These are phyloP conservation scores for Ochetophila trinervis DNA, from an alignment of 306 rosid species.

Conservation along the genomic window DNA sequence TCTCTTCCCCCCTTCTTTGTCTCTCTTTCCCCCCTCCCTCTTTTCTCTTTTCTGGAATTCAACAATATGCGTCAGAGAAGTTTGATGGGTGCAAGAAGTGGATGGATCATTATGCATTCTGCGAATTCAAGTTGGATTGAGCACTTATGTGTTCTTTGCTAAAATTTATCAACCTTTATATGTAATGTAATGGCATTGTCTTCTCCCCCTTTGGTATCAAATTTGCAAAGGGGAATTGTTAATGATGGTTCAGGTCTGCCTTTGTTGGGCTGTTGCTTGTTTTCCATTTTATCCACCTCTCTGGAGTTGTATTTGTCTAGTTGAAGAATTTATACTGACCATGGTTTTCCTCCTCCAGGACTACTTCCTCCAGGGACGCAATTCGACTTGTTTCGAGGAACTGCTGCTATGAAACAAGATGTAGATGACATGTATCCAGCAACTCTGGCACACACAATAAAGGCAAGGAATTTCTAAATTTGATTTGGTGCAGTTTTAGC, in stretches of 20 bases:
- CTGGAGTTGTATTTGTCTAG: conserved; percentile 14
- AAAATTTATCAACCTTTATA: neutral
- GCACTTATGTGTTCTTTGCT: too few species aligned
- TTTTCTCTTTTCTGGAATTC: neutral
- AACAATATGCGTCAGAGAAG: neutral
- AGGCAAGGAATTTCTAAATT: conserved; percentile 43
- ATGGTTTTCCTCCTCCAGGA: conserved; percentile 52
- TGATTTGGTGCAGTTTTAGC: conserved; percentile 5
- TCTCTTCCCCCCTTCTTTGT: neutral
- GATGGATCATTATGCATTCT: neutral
- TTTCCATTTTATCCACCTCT: neutral
- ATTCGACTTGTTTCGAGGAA: conserved; percentile 96
- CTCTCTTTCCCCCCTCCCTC: neutral
- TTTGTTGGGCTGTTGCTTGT: neutral
- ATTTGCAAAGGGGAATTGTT: neutral
- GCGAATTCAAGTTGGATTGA: neutral
- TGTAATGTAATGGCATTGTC: neutral
- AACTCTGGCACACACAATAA: conserved; percentile 83
- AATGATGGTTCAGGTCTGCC: neutral
- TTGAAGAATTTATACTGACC: neutral
- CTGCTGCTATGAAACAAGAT: conserved; percentile 99
- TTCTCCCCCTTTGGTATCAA: neutral
- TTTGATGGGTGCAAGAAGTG: conserved; percentile 5
- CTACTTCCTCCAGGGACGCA: conserved; percentile 99
- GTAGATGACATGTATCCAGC: conserved; percentile 97